Percentiles rank a stretch among this genome's conserved stretches.
Evolutionary conservation across 2,329 filamentous ascomycete genomes (phyloP).

Genomic region (Penicillium sp.): DNA sequence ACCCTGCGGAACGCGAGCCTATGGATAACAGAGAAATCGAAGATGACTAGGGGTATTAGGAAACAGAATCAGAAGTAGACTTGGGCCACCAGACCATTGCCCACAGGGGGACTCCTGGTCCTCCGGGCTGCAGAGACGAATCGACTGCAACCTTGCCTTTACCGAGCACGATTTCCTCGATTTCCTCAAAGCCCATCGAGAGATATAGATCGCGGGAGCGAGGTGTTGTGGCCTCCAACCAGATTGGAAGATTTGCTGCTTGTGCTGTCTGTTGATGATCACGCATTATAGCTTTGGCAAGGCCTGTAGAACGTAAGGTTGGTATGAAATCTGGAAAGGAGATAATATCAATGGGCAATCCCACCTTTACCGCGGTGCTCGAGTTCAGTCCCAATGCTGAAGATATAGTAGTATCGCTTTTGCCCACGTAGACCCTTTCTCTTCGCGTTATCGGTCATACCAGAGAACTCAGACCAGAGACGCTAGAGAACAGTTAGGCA

Average conservation of each 20-base stretch:
- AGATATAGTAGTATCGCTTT: slow-evolving; percentile 25
- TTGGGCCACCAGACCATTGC: slow-evolving; percentile 29
- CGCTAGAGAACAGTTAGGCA: slow-evolving; percentile 9
- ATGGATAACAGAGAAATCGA: not conserved
- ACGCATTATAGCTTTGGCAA: slow-evolving; percentile 21
- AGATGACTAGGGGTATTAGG: not conserved
- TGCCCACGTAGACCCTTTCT: slow-evolving; percentile 20
- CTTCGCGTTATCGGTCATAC: slow-evolving; percentile 24
- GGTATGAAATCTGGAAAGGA: not conserved
- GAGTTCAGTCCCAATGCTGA: slow-evolving; percentile 25
- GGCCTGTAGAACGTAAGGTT: slow-evolving; percentile 7
- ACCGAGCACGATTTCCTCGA: slow-evolving; percentile 22
- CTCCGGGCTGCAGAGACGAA: slow-evolving; percentile 14
- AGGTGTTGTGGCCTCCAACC: slow-evolving; percentile 25
- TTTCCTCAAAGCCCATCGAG: slow-evolving; percentile 24
- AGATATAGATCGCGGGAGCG: slow-evolving; percentile 21
- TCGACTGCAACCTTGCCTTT: slow-evolving; percentile 23
- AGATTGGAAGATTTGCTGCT: slow-evolving; percentile 22
- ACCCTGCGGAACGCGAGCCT: not conserved
- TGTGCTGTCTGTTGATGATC: slow-evolving; percentile 19
- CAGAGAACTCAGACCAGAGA: slow-evolving; percentile 23
- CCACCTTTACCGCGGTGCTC: slow-evolving; percentile 25
- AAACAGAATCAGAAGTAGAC: not conserved
- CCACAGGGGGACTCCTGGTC: slow-evolving; percentile 21
- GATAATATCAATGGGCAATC: not conserved